A percentile compares a stretch with the other conserved stretches of the same genome.
Conservation (phyloP, 306 rosid genomes). For the Medicago ruthenica region DNA sequence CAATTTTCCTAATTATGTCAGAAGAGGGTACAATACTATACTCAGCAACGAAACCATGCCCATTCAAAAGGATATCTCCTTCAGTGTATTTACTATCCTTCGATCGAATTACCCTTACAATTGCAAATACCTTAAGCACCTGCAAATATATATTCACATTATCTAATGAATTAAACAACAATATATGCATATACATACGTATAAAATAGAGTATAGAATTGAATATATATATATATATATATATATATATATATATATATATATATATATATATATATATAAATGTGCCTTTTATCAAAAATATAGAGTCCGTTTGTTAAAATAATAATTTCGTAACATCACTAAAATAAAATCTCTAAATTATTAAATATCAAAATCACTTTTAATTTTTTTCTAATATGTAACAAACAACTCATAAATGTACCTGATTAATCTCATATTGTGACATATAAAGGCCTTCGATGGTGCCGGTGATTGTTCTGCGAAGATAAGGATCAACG, state of each 20-base stretch:
- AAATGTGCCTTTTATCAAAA: too few species aligned
- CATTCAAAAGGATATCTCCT: conserved; percentile 52
- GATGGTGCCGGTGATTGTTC: conserved; percentile 49
- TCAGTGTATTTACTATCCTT: conserved; percentile 48
- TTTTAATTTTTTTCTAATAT: too few species aligned
- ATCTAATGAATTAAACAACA: not conserved
- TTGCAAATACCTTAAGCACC: conserved; percentile 49
- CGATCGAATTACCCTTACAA: conserved; percentile 53
- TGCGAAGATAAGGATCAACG: conserved; percentile 60
- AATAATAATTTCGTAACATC: too few species aligned
- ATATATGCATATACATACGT: not conserved
- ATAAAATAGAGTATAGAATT: not conserved
- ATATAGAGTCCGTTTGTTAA: too few species aligned
- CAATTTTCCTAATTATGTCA: conserved; percentile 39
- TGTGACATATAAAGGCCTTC: conserved; percentile 54
- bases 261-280: too few species aligned
- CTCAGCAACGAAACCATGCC: conserved; percentile 47
- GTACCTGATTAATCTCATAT: conserved; percentile 47
- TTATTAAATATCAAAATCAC: too few species aligned
- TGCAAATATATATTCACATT: conserved; percentile 4
- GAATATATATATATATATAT: too few species aligned
- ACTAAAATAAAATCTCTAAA: too few species aligned
- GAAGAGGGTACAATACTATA: conserved; percentile 49
- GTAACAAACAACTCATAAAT: too few species aligned
- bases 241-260: too few species aligned